Conservation (phyloP, 805 yeast species). For the Wickerhamiella galacta region DNA sequence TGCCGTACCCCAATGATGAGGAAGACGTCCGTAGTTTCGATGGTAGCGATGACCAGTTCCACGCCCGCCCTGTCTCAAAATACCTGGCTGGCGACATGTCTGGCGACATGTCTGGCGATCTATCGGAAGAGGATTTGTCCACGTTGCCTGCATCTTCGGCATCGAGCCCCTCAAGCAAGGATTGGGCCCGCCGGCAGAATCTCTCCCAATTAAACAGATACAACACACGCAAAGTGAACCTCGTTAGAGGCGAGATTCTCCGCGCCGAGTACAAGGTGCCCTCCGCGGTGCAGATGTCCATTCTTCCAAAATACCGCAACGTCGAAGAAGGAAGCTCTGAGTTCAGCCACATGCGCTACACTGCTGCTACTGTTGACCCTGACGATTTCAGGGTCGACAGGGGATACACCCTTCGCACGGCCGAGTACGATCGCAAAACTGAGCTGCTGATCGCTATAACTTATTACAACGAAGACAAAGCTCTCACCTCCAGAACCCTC, state of each 20-base stretch:
- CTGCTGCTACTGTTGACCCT: conserved; percentile 57
- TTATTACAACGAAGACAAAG: conserved; percentile 53
- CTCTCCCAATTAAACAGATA: conserved; percentile 18
- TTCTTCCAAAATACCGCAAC: conserved; percentile 26
- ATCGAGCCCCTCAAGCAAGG: conserved; percentile 5
- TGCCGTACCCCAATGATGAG: conserved; percentile 3
- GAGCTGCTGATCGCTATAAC: conserved; percentile 47
- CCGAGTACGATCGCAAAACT: conserved; percentile 40
- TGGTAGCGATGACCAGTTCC: no score
- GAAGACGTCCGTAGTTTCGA: neutral
- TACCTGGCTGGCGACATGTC: no score
- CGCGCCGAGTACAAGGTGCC: conserved; percentile 26
- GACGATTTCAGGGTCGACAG: conserved; percentile 37
- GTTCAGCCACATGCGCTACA: conserved; percentile 43
- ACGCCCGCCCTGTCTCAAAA: no score
- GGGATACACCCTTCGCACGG: conserved; percentile 40
- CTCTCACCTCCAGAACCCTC: conserved; percentile 41
- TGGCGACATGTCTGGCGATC: no score
- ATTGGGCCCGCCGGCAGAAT: conserved; percentile 21
- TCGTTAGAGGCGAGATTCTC: conserved; percentile 22
- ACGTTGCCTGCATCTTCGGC: neutral
- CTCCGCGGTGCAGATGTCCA: conserved; percentile 24
- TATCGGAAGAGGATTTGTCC: neutral
- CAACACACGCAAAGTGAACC: conserved; percentile 24
- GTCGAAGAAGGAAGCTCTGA: conserved; percentile 30